A percentile compares a stretch with the other conserved stretches of the same genome.
Conservation (phyloP, 345 rosid genomes). For the Eucalyptus polybractea region DNA sequence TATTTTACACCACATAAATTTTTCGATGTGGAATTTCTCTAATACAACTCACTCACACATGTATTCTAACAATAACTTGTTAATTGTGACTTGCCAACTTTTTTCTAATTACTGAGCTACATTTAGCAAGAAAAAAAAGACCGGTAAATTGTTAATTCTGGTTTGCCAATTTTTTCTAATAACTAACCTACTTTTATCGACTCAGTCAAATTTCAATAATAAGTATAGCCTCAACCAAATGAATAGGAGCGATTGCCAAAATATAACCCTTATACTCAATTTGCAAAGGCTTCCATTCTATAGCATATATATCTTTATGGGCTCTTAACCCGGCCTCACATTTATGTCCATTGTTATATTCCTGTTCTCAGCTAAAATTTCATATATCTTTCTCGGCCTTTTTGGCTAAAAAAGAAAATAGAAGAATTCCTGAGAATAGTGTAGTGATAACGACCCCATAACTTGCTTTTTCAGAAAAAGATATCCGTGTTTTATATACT, state of each 20-base stretch:
- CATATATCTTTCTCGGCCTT: neutral
- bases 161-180: neutral
- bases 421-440: neutral
- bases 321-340: neutral
- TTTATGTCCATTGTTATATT: neutral
- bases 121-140: neutral
- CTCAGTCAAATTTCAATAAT: neutral
- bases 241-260: neutral
- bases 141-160: neutral
- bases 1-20: too few species aligned
- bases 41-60: too few species aligned
- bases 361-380: neutral
- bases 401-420: neutral
- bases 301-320: neutral
- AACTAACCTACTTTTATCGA: neutral
- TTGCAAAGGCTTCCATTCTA: neutral
- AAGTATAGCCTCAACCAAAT: neutral
- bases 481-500: accelerated
- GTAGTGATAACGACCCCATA: neutral
- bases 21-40: accelerated
- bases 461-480: neutral
- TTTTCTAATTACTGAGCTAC: neutral
- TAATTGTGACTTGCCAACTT: neutral
- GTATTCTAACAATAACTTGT: neutral
- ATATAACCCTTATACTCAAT: neutral